Conservation (phyloP, 495 filamentous ascomycete genomes). For the Polyplosphaeria fusca region DNA sequence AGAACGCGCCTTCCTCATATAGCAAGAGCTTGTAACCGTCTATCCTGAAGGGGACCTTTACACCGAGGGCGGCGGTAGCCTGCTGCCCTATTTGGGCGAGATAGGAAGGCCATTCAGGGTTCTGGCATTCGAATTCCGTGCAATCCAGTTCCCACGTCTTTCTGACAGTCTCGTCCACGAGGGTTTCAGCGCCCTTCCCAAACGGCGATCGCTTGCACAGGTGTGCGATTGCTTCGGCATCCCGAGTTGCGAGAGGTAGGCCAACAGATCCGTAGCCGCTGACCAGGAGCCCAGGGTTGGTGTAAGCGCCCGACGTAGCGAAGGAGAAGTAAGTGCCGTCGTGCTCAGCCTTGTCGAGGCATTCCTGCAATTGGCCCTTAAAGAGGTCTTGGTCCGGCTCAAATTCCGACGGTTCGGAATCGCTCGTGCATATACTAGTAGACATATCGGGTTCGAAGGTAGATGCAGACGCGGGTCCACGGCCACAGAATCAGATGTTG, state of each 20-base stretch:
- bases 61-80: background rate
- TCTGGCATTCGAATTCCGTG: background rate
- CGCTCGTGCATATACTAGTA: too few relatives aligned
- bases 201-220: slow-evolving; percentile 22
- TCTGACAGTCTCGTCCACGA: background rate
- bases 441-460: too few relatives aligned
- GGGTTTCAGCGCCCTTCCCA: too few relatives aligned
- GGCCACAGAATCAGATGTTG: too few relatives aligned
- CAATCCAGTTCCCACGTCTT: background rate
- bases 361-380: background rate
- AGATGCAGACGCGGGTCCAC: too few relatives aligned
- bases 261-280: slow-evolving; percentile 42
- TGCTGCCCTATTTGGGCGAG: background rate
- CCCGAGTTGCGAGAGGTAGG: slow-evolving; percentile 44
- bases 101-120: background rate
- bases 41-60: background rate
- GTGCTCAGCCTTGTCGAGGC: slow-evolving; percentile 1
- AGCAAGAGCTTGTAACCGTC: background rate
- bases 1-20: background rate
- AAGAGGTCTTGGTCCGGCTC: too few relatives aligned
- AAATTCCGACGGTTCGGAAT: too few relatives aligned
- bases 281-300: slow-evolving; percentile 45
- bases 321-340: background rate
- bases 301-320: background rate
- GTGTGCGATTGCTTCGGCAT: slow-evolving; percentile 44